Evolutionary conservation across 805 yeast genomes (phyloP).

Genomic region (Blastobotrys mokoenaii): DNA sequence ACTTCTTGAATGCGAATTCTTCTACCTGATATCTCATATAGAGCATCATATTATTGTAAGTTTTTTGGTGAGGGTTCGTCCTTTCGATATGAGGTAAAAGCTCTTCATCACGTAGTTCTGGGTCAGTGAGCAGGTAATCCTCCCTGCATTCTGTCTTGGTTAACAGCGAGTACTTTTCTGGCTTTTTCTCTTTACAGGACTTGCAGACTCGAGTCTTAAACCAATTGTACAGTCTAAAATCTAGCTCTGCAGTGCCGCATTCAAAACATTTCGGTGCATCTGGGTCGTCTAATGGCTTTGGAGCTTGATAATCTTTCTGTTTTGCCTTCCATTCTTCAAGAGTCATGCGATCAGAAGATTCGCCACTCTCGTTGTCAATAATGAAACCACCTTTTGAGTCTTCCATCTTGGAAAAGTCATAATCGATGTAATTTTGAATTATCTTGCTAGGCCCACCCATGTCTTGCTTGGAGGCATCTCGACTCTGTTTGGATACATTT

Average conservation of each 20-base stretch:
- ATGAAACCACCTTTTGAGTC: constrained; percentile 86
- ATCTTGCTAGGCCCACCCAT: constrained; percentile 13
- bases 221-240: constrained; percentile 57
- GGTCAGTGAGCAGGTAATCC: constrained; percentile 89
- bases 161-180: constrained; percentile 82
- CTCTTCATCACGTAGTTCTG: constrained; percentile 67
- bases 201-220: constrained; percentile 75
- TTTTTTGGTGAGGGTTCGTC: constrained; percentile 88
- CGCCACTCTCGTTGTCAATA: constrained; percentile 30
- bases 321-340: constrained; percentile 51
- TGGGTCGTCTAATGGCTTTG: constrained; percentile 39
- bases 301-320: constrained; percentile 28
- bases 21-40: constrained; percentile 89
- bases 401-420: constrained; percentile 74
- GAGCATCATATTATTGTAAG: constrained; percentile 87
- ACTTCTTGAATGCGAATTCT: constrained; percentile 81
- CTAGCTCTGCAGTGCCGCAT: constrained; percentile 75
- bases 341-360: constrained; percentile 25
- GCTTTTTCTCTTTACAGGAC: constrained; percentile 58
- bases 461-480: constrained; percentile 4
- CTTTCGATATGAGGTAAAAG: constrained; percentile 74
- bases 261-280: constrained; percentile 78
- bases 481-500: too few relatives aligned
- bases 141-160: constrained; percentile 94
- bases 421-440: constrained; percentile 33